Percentiles rank a stretch among this genome's conserved stretches.
phyloP scores from a whole-genome alignment of 306 rosid genomes.

The Crataegus laevigata region DNA sequence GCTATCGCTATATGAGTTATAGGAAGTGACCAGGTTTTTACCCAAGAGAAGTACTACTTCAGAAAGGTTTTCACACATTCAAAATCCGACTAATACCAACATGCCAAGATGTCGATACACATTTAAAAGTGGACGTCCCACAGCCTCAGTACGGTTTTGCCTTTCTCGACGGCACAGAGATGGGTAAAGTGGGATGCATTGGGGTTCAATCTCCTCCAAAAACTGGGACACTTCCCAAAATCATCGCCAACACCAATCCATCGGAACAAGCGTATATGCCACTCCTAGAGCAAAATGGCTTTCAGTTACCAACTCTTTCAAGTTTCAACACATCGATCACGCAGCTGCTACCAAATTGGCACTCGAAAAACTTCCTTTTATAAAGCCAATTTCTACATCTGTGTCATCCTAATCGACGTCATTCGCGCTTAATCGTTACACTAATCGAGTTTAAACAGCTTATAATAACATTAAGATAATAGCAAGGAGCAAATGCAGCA shows the following conservation, averaged over 20 bases:
- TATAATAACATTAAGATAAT: background rate
- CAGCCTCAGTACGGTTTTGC: background rate
- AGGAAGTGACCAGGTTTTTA: background rate
- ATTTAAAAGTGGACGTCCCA: background rate
- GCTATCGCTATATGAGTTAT: background rate
- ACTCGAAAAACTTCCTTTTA: background rate
- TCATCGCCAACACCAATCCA: background rate
- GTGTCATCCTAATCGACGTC: background rate
- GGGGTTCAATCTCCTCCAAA: background rate
- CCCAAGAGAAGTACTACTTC: background rate
- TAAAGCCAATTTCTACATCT: background rate
- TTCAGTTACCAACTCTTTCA: background rate
- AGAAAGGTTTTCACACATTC: background rate
- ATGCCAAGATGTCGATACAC: background rate
- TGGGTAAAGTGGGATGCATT: background rate
- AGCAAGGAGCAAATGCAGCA: too few relatives aligned
- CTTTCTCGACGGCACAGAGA: background rate
- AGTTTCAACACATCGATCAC: constrained; percentile 3
- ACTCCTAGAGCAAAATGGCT: background rate
- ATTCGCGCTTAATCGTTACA: background rate
- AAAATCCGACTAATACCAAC: background rate
- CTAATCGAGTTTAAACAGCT: background rate
- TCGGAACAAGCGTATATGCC: background rate
- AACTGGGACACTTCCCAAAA: background rate
- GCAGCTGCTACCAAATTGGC: background rate